Evolutionary conservation across 352 stramenopile genomes (phyloP).

Genomic region (Pythium oligandrum): DNA sequence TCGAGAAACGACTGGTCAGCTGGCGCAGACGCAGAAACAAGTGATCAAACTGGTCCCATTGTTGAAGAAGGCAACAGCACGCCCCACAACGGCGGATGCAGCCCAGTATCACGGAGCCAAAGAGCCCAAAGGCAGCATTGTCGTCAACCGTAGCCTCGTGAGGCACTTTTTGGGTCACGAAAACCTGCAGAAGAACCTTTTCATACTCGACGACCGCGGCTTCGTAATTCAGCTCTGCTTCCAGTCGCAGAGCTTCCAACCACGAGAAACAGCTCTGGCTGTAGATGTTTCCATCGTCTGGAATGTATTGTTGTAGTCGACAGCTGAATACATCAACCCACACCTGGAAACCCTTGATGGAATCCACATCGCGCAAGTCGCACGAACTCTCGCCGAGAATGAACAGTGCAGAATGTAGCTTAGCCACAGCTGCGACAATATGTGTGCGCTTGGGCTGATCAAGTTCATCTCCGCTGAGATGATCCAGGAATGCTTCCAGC

Average conservation of each 20-base stretch:
- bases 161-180: too few species aligned
- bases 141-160: too few species aligned
- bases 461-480: too few species aligned
- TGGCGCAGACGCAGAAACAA: too few species aligned
- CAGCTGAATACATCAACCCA: slow-evolving; percentile 7
- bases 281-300: not conserved
- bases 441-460: too few species aligned
- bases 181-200: slow-evolving; percentile 7
- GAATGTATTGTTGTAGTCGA: not conserved
- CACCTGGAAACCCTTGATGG: slow-evolving; percentile 10
- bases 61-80: too few species aligned
- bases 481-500: slow-evolving; percentile 8
- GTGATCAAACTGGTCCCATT: too few species aligned
- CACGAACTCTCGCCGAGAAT: slow-evolving; percentile 8
- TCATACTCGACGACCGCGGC: slow-evolving; percentile 47
- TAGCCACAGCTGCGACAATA: not conserved
- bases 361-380: slow-evolving; percentile 10
- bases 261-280: slow-evolving; percentile 1
- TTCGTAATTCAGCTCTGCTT: slow-evolving; percentile 65
- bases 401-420: slow-evolving; percentile 16
- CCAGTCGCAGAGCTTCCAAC: slow-evolving; percentile 12
- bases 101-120: too few species aligned
- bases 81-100: too few species aligned
- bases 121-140: too few species aligned
- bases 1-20: too few species aligned